Base-by-base conservation (phyloP, 305 asterid species). In the Fraxinus floribunda region DNA sequence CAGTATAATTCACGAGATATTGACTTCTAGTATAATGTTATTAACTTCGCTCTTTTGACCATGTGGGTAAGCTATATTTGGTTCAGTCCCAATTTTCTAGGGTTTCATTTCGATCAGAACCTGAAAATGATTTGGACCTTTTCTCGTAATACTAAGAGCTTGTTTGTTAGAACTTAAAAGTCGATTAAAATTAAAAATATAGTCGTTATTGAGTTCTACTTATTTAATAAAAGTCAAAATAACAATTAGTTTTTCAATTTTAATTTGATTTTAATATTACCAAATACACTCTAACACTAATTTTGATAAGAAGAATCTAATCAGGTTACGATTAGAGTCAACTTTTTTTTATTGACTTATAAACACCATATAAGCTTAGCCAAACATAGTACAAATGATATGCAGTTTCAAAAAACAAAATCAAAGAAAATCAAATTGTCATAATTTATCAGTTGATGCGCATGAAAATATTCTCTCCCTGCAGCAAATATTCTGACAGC, bases 401-500 rank as follows among this genome's bases (percentile, higher is more conserved):
- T 52, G 18, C 6, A n/a, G 64, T 52, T 52, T n/a, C 64, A 16
- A 52, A 52, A 18, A 16, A 52, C 22, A 52, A 4, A 52, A 52
- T 52, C 57, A 15, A 46, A 46, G 5, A 46, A 46, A 46, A 46
- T 46, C 64, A 5, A 16, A 52, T 52, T 52, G 64, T 52, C 64
- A 52, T 52, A 52, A 52, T 52, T 52, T 4, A 52, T 52, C 64
- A 16, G 64, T 52, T 16, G 64, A 52, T 16, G 64, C 22, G 20
- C 64, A 52, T 49, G 60, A 16, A 49, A 49, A 49, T 15, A 49
- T 1, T 15, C 64, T 1, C 1, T 52, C 22, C 64, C 64, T 52
- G 64, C 64, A 5, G 64, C 85, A 49, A 77, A 87, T 80, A 85
- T 85, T 83, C 90, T 29, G 80, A 84, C 89, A 84, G 84, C 76